Evolutionary conservation across 2,329 filamentous ascomycete species (phyloP).

Genomic region (Aspergillus tanneri): DNA sequence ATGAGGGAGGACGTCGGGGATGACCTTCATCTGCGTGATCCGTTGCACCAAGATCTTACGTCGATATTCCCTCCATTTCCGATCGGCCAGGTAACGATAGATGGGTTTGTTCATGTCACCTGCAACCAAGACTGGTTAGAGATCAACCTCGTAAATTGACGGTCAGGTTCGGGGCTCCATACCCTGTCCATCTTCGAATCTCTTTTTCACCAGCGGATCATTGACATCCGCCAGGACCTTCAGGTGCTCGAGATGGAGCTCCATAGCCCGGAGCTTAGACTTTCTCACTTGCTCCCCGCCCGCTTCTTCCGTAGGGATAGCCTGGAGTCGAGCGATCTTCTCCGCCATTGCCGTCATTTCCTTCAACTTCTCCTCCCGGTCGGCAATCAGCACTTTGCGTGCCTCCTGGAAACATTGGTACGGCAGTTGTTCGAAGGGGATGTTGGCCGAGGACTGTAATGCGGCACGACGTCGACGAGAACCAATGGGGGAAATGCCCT

Average conservation of each 20-base stretch:
- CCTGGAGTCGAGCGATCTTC: conserved; percentile 67
- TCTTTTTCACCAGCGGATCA: conserved; percentile 88
- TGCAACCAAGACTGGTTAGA: conserved; percentile 42
- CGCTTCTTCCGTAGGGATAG: conserved; percentile 56
- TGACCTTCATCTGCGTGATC: conserved; percentile 78
- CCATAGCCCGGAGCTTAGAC: conserved; percentile 66
- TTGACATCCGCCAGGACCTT: conserved; percentile 94
- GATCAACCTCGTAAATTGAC: not conserved
- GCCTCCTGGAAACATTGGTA: conserved; percentile 99
- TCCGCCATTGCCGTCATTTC: conserved; percentile 67
- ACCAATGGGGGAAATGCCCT: conserved; percentile 71
- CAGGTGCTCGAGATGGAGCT: conserved; percentile 68
- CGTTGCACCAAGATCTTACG: conserved; percentile 78
- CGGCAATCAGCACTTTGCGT: conserved; percentile 73
- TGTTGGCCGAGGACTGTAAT: conserved; percentile 60
- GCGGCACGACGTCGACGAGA: conserved; percentile 80
- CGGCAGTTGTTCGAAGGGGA: conserved; percentile 90
- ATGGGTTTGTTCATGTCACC: conserved; percentile 96
- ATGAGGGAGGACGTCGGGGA: conserved; percentile 81
- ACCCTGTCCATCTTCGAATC: conserved; percentile 90
- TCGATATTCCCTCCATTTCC: conserved; percentile 84
- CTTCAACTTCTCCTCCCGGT: conserved; percentile 76
- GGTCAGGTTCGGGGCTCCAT: not conserved
- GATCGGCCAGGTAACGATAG: conserved; percentile 83
- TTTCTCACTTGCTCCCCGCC: conserved; percentile 67